A percentile compares a stretch with the other conserved stretches of the same genome.
These are phyloP conservation scores for Leccinum ponderosum DNA, from an alignment of 1,284 basidiomycete genomes.

Conservation along the genomic window DNA sequence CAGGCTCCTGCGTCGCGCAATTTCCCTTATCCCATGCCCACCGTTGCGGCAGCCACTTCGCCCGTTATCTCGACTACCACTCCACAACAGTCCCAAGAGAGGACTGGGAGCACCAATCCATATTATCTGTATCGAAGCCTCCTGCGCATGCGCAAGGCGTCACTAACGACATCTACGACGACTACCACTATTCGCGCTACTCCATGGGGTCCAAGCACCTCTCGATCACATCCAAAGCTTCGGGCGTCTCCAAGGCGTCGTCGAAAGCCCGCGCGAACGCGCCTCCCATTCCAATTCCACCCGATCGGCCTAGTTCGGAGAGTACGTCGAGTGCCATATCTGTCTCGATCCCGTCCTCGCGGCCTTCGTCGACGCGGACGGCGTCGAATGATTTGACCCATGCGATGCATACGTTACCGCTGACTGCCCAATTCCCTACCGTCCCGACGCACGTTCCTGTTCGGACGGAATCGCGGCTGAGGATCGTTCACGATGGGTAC, in stretches of 20 bases:
- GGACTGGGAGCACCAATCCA: conserved; percentile 23
- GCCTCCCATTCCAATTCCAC: conserved; percentile 27
- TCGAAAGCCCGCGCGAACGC: conserved; percentile 24
- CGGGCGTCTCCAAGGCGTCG: conserved; percentile 27
- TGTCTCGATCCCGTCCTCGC: conserved; percentile 10
- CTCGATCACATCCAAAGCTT: conserved; percentile 25
- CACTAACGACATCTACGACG: conserved; percentile 69
- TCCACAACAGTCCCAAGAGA: conserved; percentile 32
- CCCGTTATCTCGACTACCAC: conserved; percentile 37
- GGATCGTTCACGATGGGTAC: conserved; percentile 28
- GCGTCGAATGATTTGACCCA: conserved; percentile 27
- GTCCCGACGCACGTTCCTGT: conserved; percentile 33
- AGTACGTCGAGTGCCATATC: conserved; percentile 24
- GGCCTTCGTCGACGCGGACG: conserved; percentile 23
- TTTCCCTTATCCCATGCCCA: conserved; percentile 50
- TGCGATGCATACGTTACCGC: conserved; percentile 16
- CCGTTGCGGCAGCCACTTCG: conserved; percentile 41
- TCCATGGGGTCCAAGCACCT: conserved; percentile 47
- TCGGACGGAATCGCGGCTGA: conserved; percentile 34
- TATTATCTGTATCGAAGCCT: conserved; percentile 38
- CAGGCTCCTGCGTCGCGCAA: conserved; percentile 27
- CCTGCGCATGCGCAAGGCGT: conserved; percentile 34
- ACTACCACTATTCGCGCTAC: conserved; percentile 69
- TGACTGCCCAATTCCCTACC: conserved; percentile 33
- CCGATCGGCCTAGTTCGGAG: conserved; percentile 28